Base-by-base conservation (phyloP, 805 yeast genomes). In the Lipomyces sp. region DNA sequence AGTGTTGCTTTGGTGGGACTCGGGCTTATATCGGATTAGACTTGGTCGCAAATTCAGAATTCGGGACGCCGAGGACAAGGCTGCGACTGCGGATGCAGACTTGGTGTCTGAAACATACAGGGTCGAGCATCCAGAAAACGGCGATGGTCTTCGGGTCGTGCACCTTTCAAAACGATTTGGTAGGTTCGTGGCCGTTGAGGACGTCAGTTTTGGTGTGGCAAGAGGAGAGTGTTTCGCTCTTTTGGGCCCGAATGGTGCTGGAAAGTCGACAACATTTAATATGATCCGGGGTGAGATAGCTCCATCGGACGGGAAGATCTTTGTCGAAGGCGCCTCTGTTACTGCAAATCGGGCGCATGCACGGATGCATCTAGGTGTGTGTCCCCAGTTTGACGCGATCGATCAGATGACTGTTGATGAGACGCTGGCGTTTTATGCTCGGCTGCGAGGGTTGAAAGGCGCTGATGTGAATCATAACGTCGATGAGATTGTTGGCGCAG, bases 191-290 rank as follows among this genome's bases (percentile, higher is more conserved):
- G 79, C 73, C 1, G 77, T 76, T 6, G 75, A 76, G 7, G 78
- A 77, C 59, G 76, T 76, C 18, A 68, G 77, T 2, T 77, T 76
- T 64, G 77, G 77, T 6, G 77, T 77, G 32, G 65, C 64, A 48
- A 69, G 71, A 4, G 74, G 74, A n/a, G 80, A 77, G 54, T 72
- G 76, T 56, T 77, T 77, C 69, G 80, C 78, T 1, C 67, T 77
- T 32, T 72, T 77, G 34, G 80, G 80, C 0, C 80, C 80, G 1
- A 77, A 77, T 57, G 80, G 80, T 35, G 80, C 80, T 2, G 80
- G 80, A 2, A 77, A 77, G 62, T 76, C 80, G 3, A 77, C 80
- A 5, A 71, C 74, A 6, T 76, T 77, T 65, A 75, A 77, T 64
- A 72, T 77, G 76, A 74, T 77, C 60, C 74, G 80, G 4, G 80